Evolutionary conservation across 345 rosid species (phyloP), one percentile per base, ranked within the genome.

Genomic region (Lepidium aucheri): DNA sequence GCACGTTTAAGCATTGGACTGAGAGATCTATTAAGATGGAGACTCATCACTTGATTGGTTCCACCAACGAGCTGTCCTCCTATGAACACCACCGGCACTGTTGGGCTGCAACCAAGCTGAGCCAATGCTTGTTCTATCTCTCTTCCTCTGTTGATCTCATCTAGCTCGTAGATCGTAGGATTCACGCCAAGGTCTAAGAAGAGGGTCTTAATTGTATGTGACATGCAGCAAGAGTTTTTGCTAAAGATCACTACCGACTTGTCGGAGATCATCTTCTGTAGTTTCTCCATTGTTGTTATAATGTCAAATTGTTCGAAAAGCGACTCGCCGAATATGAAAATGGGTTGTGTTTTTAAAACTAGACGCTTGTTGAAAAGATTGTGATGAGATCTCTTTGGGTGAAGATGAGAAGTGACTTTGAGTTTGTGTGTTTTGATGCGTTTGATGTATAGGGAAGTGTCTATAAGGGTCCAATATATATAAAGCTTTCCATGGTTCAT

Each of bases 221-320:
- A 83, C 92, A 90, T 85, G 77, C 80, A 78, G 58, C 95, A 90
- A 0, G 84, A 68, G 54, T 84, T 87, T 78, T 69, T 78, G 79
- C 95, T 87, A 78, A 90, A 90, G 60, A 90, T 83, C 80, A 87
- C 97, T 50, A 89, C 86, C 9, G 94, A 79, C 57, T 84, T 86
- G 72, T 82, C 85, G 0, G 86, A 59, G 46, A 78, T 84, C 79
- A 85, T 60, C 16, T 65, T 74, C 3, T 69, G 70, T 40, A 85
- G 77, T 32, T 75, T 83, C 8, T 89, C 87, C 96, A 89, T 83
- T 67, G 10, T 12, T 73, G 20, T 57, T 60, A 17, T 28, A 34
- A 39, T 33, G 38, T 32, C 12, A 61, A 45, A 24, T 0, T 2
- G 3, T 24, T 22, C 9, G 12, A 50, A 45, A 47, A 35, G 22